Conservation (phyloP, 164 flowering plant genomes). For the Chloranthus sessilifolius region DNA sequence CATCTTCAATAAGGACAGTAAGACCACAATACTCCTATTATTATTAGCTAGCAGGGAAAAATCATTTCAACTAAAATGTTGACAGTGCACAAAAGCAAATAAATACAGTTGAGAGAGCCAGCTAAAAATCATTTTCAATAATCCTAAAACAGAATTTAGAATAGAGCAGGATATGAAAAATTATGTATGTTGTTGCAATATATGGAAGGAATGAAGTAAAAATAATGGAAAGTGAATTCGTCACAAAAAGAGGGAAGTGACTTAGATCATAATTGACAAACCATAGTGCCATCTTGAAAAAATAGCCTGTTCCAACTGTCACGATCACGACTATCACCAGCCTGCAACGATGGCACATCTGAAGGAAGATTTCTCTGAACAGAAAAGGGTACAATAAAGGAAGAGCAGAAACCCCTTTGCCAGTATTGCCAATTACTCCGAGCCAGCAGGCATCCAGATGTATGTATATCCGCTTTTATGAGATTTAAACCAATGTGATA, state of each 20-base stretch:
- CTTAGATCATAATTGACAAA: slow-evolving; percentile 30
- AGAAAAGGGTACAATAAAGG: slow-evolving; percentile 39
- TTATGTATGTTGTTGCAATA: no score
- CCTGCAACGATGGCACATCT: slow-evolving; percentile 35
- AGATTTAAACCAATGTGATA: slow-evolving; percentile 50
- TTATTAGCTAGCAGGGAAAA: no score
- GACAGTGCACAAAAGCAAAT: background rate
- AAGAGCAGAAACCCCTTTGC: slow-evolving; percentile 43
- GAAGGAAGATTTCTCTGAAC: slow-evolving; percentile 28
- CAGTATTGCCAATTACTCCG: slow-evolving; percentile 33
- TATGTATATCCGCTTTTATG: slow-evolving; percentile 34
- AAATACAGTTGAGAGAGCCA: background rate
- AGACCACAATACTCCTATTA: no score
- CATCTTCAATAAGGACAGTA: no score
- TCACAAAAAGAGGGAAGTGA: background rate
- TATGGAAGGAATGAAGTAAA: no score
- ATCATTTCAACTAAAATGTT: background rate
- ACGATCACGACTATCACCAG: slow-evolving; percentile 33
- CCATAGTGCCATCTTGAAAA: slow-evolving; percentile 44
- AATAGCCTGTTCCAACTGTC: slow-evolving; percentile 40
- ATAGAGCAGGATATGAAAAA: no score
- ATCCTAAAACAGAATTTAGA: background rate
- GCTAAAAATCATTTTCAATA: background rate
- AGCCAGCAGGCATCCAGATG: slow-evolving; percentile 33
- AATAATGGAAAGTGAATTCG: background rate